phyloP scores from a whole-genome alignment of 2,329 filamentous ascomycete genomes.

The Fusarium sp. region DNA sequence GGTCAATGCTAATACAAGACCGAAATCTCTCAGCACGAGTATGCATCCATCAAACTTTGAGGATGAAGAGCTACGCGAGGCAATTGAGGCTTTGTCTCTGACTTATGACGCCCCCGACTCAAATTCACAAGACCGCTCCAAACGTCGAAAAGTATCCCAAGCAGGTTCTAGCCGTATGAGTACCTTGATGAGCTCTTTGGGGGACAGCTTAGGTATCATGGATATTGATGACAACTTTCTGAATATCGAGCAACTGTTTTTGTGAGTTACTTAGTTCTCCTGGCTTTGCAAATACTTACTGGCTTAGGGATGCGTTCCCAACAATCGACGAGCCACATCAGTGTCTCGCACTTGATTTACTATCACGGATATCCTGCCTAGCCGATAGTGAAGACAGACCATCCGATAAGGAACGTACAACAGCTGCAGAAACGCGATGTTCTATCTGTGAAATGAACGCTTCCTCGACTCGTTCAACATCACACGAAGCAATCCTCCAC shows the following conservation, averaged over 20 bases:
- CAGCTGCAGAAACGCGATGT: constrained; percentile 32
- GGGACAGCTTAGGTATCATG: constrained; percentile 49
- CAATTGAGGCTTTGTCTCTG: constrained; percentile 49
- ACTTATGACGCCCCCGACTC: constrained; percentile 45
- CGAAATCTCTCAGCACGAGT: constrained; percentile 42
- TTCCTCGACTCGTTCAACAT: constrained; percentile 1
- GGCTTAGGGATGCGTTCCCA: constrained; percentile 57
- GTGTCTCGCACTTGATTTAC: constrained; percentile 64
- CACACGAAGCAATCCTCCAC: constrained; percentile 18
- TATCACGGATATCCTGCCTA: constrained; percentile 64
- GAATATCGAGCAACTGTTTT: constrained; percentile 54
- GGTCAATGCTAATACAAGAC: constrained; percentile 35
- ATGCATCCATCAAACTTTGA: constrained; percentile 50
- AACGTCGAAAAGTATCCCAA: constrained; percentile 49
- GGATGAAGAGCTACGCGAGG: constrained; percentile 46
- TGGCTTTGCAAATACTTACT: constrained; percentile 35
- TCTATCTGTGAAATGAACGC: constrained; percentile 45
- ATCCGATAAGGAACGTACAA: not conserved
- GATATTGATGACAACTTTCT: constrained; percentile 43
- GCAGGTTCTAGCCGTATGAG: constrained; percentile 37
- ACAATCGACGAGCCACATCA: constrained; percentile 62
- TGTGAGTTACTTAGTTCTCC: constrained; percentile 58
- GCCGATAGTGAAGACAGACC: constrained; percentile 19
- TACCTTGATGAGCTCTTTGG: constrained; percentile 42
- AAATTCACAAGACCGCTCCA: constrained; percentile 37